Evolutionary conservation across 176 grass and related monocot species (phyloP), one percentile per base, ranked within the genome.

Genomic region (Oryza glumipatula): DNA sequence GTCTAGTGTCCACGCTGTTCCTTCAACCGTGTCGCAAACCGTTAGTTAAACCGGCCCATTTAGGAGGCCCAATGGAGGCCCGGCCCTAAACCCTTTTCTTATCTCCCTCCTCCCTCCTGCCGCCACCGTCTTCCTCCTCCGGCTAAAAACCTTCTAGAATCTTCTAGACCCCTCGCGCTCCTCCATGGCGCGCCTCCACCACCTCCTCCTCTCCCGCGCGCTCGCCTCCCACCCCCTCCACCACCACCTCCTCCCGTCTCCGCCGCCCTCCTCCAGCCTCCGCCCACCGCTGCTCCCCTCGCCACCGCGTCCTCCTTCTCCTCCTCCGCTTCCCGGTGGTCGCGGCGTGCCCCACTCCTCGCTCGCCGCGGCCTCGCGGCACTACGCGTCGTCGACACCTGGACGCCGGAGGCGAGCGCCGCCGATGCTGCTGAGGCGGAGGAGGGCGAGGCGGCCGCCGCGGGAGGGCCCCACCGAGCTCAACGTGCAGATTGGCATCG

Each of bases 401-500:
- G 49, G 75, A 24, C 58, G 76, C 71, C 68, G 56, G 64, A 84
- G 76, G 74, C 87, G 89, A 66, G 35, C 14, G 43, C 82, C 66
- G 65, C 82, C 81, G 65, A 88, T 78, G 24, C 24, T 91, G 38
- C 81, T 73, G 43, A 71, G 70, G 77, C 41, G 86, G 70, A 73
- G 67, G 78, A 70, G 49, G 67, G 47, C 76, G 23, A 89, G 78
- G 71, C 56, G 65, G 63, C 13, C 65, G 28, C 77, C 17, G 77
- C 63, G 82, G 44, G 82, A 95, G 78, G 88, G 88, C 67, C 81
- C 86, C 6, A 26, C 80, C 47, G 84, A 94, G 78, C 86, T 98
- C 66, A 86, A 86, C 78, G 91, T 95, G n/a, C 77, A 91, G 71
- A 98, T 98, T 81, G 80, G 86, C 69, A 85, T 98, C 49, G 93